These are phyloP conservation scores for Danielia oregonensis DNA, from an alignment of 805 yeast species.

Conservation along the genomic window DNA sequence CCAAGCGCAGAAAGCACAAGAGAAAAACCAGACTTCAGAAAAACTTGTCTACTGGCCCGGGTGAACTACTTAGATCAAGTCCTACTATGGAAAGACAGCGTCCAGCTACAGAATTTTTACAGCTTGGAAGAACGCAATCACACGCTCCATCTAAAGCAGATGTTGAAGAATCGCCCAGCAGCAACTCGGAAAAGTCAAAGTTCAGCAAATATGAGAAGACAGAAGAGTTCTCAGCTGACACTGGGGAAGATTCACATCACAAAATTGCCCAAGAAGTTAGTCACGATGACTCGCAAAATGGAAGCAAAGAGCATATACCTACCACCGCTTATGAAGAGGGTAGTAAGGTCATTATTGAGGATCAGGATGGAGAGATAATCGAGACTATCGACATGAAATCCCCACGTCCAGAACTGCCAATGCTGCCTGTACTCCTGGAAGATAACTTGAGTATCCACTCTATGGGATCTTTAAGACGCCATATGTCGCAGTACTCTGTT, in stretches of 20 bases:
- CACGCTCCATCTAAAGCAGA: slow-evolving; percentile 5
- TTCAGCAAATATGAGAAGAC: background rate
- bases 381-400: slow-evolving; percentile 43
- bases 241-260: background rate
- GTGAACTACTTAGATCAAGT: slow-evolving; percentile 11
- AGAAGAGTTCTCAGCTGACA: too few relatives aligned
- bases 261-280: too few relatives aligned
- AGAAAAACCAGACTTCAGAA: slow-evolving; percentile 32
- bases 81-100: slow-evolving; percentile 25
- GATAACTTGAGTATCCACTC: slow-evolving; percentile 33
- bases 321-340: slow-evolving; percentile 61
- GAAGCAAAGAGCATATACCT: slow-evolving; percentile 13
- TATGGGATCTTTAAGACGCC: slow-evolving; percentile 35
- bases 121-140: slow-evolving; percentile 31
- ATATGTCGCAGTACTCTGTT: slow-evolving; percentile 32
- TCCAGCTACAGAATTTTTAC: slow-evolving; percentile 39
- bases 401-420: slow-evolving; percentile 2
- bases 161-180: slow-evolving; percentile 4
- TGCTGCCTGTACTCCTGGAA: slow-evolving; percentile 4
- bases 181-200: background rate
- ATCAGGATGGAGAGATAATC: slow-evolving; percentile 77
- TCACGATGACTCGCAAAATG: background rate
- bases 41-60: slow-evolving; percentile 21
- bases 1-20: slow-evolving; percentile 47
- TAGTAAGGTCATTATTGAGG: slow-evolving; percentile 67